These are phyloP conservation scores for Solanum pinnatisectum DNA, from an alignment of 257 asterid genomes.

Conservation along the genomic window DNA sequence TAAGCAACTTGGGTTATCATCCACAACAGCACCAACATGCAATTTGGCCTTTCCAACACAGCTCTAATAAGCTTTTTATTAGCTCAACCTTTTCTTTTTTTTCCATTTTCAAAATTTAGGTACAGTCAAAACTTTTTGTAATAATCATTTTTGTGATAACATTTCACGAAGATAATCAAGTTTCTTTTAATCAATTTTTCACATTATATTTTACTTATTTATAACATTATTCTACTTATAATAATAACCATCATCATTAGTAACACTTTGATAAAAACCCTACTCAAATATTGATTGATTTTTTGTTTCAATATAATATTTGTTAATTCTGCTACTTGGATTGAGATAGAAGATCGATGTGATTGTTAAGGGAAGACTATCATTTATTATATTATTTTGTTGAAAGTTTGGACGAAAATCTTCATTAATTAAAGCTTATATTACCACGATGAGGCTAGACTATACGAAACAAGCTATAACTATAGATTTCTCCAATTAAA, in stretches of 20 bases:
- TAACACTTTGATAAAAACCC: neutral
- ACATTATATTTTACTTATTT: neutral
- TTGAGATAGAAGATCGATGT: neutral
- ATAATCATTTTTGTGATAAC: no score
- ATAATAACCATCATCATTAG: neutral
- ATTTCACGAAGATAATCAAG: no score
- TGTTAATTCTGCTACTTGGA: neutral
- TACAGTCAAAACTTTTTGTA: neutral
- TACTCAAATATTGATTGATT: neutral
- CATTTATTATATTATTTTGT: neutral
- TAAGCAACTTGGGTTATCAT: slow-evolving; percentile 29
- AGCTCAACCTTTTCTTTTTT: neutral
- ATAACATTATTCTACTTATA: neutral
- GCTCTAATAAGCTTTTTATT: slow-evolving; percentile 4
- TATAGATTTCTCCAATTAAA: neutral
- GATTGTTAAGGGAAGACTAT: neutral
- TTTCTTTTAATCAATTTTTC: rapidly evolving
- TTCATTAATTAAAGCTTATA: neutral
- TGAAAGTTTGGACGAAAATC: neutral
- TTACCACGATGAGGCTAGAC: neutral
- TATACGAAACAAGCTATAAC: neutral
- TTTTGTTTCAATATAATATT: neutral
- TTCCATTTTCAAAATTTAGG: neutral
- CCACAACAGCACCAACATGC: slow-evolving; percentile 29
- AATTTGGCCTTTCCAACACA: slow-evolving; percentile 23